These are phyloP conservation scores for Dichotomocladium elegans DNA, from an alignment of 371 early-diverging fungal genomes.

Conservation along the genomic window DNA sequence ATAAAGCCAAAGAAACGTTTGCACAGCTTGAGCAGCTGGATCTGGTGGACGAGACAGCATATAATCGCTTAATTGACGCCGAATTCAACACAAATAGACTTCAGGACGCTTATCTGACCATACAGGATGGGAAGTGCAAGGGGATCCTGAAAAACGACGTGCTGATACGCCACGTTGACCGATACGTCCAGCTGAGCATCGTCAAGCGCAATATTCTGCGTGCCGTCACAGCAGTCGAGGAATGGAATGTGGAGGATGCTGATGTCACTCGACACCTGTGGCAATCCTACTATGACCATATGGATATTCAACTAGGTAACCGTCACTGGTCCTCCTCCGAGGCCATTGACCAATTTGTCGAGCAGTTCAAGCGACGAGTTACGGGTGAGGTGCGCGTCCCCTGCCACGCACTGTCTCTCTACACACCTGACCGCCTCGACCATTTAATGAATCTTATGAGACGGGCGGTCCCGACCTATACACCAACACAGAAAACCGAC, in stretches of 20 bases:
- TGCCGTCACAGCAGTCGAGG: not conserved
- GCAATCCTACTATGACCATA: not conserved
- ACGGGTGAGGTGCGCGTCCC: not conserved
- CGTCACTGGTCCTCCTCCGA: not conserved
- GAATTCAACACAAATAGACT: slow-evolving; percentile 9
- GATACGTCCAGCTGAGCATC: not conserved
- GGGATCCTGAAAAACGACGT: not conserved
- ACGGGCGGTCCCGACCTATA: not conserved
- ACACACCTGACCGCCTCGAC: slow-evolving; percentile 3
- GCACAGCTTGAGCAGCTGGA: slow-evolving; percentile 6
- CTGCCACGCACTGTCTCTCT: not conserved
- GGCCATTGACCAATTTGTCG: slow-evolving; percentile 6
- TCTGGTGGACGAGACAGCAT: slow-evolving; percentile 3
- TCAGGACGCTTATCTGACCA: not conserved
- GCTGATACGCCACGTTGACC: not conserved
- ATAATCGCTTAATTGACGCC: slow-evolving; percentile 18
- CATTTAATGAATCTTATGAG: slow-evolving; percentile 4
- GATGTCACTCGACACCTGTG: not conserved
- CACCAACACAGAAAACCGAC: slow-evolving; percentile 7
- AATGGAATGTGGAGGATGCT: not conserved
- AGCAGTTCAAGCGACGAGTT: slow-evolving; percentile 1
- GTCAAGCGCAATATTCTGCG: slow-evolving; percentile 1
- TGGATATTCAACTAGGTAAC: not conserved
- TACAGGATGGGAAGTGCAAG: not conserved
- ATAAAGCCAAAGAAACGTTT: slow-evolving; percentile 11